phyloP scores from a whole-genome alignment of 345 rosid genomes.

The Eucalyptus tenuipes region DNA sequence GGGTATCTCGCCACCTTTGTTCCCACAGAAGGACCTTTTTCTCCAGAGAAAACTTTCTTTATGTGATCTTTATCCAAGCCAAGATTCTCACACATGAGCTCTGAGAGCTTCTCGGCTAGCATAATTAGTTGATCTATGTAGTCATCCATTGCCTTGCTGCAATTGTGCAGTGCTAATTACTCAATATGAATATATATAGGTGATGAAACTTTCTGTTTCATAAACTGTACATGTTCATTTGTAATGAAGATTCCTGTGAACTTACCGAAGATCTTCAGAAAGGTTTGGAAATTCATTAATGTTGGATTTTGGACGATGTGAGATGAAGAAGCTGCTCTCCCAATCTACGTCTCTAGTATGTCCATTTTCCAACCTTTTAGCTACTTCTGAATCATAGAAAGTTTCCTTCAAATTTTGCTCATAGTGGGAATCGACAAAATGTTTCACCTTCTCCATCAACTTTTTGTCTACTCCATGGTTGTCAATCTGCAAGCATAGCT shows the following conservation, averaged over 20 bases:
- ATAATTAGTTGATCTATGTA: conserved; percentile 50
- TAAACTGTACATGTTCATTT: neutral
- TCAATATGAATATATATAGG: neutral
- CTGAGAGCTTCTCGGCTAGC: conserved; percentile 57
- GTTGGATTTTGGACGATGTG: conserved; percentile 62
- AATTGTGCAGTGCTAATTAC: neutral
- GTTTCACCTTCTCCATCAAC: conserved; percentile 79
- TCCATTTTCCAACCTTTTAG: conserved; percentile 26
- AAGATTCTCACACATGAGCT: conserved; percentile 72
- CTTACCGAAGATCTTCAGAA: conserved; percentile 55
- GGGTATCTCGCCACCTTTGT: conserved; percentile 92
- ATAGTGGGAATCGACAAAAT: conserved; percentile 50
- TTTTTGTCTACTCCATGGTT: conserved; percentile 62
- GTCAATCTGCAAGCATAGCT: conserved; percentile 38
- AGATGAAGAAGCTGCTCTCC: conserved; percentile 80
- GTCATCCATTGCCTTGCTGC: conserved; percentile 68
- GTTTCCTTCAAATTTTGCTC: conserved; percentile 45
- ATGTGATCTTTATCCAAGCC: conserved; percentile 42
- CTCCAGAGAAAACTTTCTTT: conserved; percentile 48
- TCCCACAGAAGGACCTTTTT: conserved; percentile 62
- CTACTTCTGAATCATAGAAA: conserved; percentile 64
- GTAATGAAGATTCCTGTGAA: neutral
- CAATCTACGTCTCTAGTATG: conserved; percentile 45
- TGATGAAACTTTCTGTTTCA: neutral
- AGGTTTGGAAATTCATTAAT: conserved; percentile 38